Conservation (phyloP, 345 rosid genomes). For the Rhizophora mangle region DNA sequence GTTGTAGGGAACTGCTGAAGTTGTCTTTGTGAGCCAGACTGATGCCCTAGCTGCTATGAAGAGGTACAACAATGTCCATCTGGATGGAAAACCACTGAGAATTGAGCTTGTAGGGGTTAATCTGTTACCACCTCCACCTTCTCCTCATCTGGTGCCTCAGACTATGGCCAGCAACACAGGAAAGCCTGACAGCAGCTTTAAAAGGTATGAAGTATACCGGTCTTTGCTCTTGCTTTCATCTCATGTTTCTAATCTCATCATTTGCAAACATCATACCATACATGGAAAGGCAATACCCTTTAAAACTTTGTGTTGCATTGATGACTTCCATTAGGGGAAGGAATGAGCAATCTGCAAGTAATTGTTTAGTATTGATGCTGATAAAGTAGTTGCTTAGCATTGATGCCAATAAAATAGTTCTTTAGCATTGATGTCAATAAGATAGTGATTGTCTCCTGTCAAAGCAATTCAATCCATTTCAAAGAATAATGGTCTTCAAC, state of each 20-base stretch:
- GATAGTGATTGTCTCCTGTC: no score
- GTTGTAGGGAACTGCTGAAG: slow-evolving; percentile 29
- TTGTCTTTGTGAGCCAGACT: slow-evolving; percentile 14
- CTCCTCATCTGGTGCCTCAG: slow-evolving; percentile 1
- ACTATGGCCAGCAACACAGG: slow-evolving; percentile 1
- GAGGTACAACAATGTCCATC: slow-evolving; percentile 26
- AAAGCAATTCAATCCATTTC: no score
- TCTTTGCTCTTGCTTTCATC: neutral
- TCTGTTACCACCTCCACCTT: neutral
- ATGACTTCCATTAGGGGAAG: no score
- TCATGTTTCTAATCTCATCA: neutral
- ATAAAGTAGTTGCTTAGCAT: no score
- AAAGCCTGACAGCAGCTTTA: slow-evolving; percentile 2
- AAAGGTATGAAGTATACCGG: slow-evolving; percentile 19
- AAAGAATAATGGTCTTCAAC: no score
- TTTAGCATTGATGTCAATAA: no score
- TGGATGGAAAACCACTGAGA: slow-evolving; percentile 30
- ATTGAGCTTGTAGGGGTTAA: slow-evolving; percentile 22
- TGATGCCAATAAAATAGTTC: no score
- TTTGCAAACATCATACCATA: neutral
- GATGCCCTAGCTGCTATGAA: slow-evolving; percentile 28
- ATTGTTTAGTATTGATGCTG: no score
- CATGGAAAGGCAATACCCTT: neutral
- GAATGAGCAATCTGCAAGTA: no score
- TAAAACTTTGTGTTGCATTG: no score